Base-by-base conservation (phyloP, 1,284 basidiomycete genomes). In the Leucoagaricus sp. region DNA sequence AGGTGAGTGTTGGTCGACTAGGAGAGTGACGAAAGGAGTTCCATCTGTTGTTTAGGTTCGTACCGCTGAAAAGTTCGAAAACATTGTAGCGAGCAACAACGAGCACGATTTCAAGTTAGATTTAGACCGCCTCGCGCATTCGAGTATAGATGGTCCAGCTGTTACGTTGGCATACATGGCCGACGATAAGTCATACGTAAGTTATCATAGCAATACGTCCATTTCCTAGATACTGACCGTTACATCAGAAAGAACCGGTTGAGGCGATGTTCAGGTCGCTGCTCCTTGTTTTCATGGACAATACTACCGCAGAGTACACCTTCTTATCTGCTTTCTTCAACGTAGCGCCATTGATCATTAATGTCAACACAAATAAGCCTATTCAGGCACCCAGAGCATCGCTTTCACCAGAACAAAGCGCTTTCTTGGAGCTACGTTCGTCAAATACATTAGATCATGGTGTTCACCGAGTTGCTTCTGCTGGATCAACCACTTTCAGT, bases 241-340 rank as follows among this genome's bases (percentile, higher is more conserved):
- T 29, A 55, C 40, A 49, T 44, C 69, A 97, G 95, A 90, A 86
- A 84, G 87, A 89, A 64, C 85, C 91, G 0, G 69, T 89, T 0
- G 96, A 98, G 72, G 86, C 86, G 0, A 75, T 96, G 12, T 81
- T 94, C 62, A 85, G 95, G 19, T 96, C 95, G 0, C 75, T 94
- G 41, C 73, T 93, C 56, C 77, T 98, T 45, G 94, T 96, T 45
- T 83, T 98, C 56, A 87, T 96, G 82, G 94, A 97, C 75, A 98
- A 98, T 67, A 88, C 91, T 1, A 90, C 90, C 0, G 85, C 93
- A 36, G 95, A 98, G 72, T 96, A 95, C 70, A 81, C 86, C 1
- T 98, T 98, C 65, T 73, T 96, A 44, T 83, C 86, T 3, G 75
- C 84, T 0, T 98, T 98, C 76, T 98, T 97, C 72, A 75, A 79